Base-by-base conservation (phyloP, 352 stramenopile species). In the Pythium aristosporum region DNA sequence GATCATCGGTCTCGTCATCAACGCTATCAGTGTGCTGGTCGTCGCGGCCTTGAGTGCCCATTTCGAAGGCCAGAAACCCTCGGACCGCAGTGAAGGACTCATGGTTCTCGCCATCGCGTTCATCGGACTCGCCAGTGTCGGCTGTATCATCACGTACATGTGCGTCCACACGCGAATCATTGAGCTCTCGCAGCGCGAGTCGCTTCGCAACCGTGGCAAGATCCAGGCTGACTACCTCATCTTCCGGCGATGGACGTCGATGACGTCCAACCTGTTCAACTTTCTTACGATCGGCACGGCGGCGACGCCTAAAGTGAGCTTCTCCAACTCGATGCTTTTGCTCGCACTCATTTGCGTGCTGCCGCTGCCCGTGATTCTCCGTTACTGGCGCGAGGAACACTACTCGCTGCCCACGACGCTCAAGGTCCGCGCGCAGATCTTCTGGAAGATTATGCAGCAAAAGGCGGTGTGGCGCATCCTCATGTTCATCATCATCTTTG, bases 381-480 rank as follows among this genome's bases (percentile, higher is more conserved):
- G 62, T 18, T 83, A 75, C 72, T 90, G 78, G 78, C 77, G 83
- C 34, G 80, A 90, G n/a, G 73, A 90, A 30, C 61, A 76, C 46
- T 87, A 88, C 65, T 85, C 72, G 62, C 70, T 88, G 48, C 73
- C 81, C 42, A 87, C 68, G 55, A 80, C 73, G 50, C 75, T 88
- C 68, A 81, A 79, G 66, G 78, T 84, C 34, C 80, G 79, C 41
- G 79, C 69, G 18, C 74, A 84, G 55, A 87, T 84, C 56, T 70
- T 87, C 54, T 88, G 77, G 81, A 90, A 88, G 68, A 86, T 87
- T 71, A 86, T 87, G 71, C 75, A 88, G 68, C 81, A 90, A 64
- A 88, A 88, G 60, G 81, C 77, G 9, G 79, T 90, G 72, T 88
- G 81, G 79, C 75, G 74, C 25, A 81, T 87, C 57, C 63, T 90